Evolutionary conservation across 345 rosid genomes (phyloP).

Genomic region (Hirschfeldia incana): DNA sequence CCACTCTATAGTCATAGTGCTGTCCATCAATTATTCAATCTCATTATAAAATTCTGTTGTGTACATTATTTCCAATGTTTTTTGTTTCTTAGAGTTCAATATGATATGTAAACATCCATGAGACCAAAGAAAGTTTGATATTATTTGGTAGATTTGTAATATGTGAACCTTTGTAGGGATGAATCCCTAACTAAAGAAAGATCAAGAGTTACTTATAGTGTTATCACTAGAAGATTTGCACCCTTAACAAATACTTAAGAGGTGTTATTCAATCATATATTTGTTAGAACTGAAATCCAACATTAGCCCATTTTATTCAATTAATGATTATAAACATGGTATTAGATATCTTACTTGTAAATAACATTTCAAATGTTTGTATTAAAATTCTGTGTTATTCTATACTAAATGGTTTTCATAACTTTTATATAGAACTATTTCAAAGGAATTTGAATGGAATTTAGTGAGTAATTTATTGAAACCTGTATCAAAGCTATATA

Average conservation of each 20-base stretch:
- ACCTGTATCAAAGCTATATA: too few species aligned
- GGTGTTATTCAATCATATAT: neutral
- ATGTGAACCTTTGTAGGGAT: neutral
- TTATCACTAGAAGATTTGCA: neutral
- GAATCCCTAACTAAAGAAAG: neutral
- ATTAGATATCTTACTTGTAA: too few species aligned
- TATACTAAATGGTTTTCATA: too few species aligned
- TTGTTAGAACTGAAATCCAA: too few species aligned
- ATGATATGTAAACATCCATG: neutral
- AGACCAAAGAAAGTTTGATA: neutral
- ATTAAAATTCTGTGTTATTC: neutral
- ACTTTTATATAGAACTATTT: too few species aligned
- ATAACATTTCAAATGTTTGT: too few species aligned
- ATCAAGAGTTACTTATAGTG: neutral
- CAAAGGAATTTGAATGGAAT: neutral
- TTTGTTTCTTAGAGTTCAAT: slow-evolving; percentile 11
- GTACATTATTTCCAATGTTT: slow-evolving; percentile 1
- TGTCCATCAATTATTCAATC: slow-evolving; percentile 30
- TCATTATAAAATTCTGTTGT: neutral
- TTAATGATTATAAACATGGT: too few species aligned
- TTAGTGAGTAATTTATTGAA: neutral
- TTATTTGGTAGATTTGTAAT: neutral
- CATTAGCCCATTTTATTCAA: too few species aligned
- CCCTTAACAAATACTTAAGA: neutral
- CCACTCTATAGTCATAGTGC: slow-evolving; percentile 13